Base-by-base conservation (phyloP, 805 yeast genomes). In the Kurtzmaniella fragi region DNA sequence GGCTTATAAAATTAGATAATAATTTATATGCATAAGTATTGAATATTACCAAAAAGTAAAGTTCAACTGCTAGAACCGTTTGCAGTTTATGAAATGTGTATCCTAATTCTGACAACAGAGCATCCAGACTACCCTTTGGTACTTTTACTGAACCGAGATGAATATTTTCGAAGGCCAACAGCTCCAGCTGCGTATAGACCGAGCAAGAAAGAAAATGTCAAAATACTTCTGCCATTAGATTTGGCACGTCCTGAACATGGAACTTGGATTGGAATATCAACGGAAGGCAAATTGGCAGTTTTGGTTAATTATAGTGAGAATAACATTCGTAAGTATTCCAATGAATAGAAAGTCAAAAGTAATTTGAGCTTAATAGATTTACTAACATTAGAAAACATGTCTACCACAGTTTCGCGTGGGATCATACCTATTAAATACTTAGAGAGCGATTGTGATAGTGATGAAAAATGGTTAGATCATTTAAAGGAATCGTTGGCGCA, bases 181-280 rank as follows among this genome's bases (percentile, higher is more conserved):
- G 70, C 74, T 38, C 53, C 57, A n/a, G 82, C 91, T 29, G 50
- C 55, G 38, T 42, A 50, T n/a, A 44, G 66, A 34, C 34, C 67
- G 39, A 58, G 66, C 42, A 40, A 60, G 43, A 60, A 65, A 36
- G 57, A 60, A 11, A 35, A 53, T 9, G 25, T 17, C 5, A 44
- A 52, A 31, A 61, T 83, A 1, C 54, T 87, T 9, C 74, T 84
- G 6, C 97, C 97, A 0, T 61, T 71, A 29, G 97, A 91, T 56
- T 57, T 84, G 49, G 87, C 82, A 1, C 59, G 89, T 28, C 61
- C 68, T 1, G 89, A 80, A 40, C 86, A 78, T 45, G 97, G 99
- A 1, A 86, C 97, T 0, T 93, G 99, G 99, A 77, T 87, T 1
- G 97, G 95, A 0, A 72, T 84, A 1, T 71, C 78, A 31, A 64